Evolutionary conservation across 495 filamentous ascomycete species (phyloP), one percentile per base, ranked within the genome.

Genomic region (Clavariopsis aquatica): DNA sequence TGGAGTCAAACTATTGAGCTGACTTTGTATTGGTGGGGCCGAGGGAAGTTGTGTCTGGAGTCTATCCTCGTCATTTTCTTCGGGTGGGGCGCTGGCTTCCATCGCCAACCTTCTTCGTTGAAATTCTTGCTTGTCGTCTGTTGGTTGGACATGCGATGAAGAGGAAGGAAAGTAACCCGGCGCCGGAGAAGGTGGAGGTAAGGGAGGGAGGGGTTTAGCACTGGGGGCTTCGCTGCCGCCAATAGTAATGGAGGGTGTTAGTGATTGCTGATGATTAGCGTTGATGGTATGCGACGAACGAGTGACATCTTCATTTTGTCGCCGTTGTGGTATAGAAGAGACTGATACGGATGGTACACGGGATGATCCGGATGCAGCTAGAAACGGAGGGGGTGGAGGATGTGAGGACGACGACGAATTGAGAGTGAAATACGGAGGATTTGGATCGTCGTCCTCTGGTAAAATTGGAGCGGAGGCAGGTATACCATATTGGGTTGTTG

Each of bases 61-160:
- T 31, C 13, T 17, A 24, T 15, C 43, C 1, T 67, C 55, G 41
- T 78, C 78, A n/a, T 78, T 79, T 36, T 85, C 80, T 23, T 78
- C 78, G 0, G 80, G 76, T 15, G 80, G 73, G 2, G 89, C 84
- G 71, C 89, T 93, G 0, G 85, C 85, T 69, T 91, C 86, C 62
- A 82, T 81, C 51, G 93, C 77, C 4, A 96, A 75, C 59, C 90
- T 81, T 51, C 82, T 85, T 6, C 90, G 84, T 71, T 96, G 90
- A 22, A 91, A 80, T 69, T 96, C 93, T 69, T 89, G 86, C 73
- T 96, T 96, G 71, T 96, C 93, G 23, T 92, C 90, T n/a, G 75
- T 76, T 41, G 61, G 65, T 34, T 49, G 47, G 19, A 56, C 51
- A 12, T 57, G 47, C 19, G 65, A 66, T 26, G 70, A 43, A 10